Evolutionary conservation across 129 eudicot species (phyloP).

Genomic region (Smallanthus sonchifolius): DNA sequence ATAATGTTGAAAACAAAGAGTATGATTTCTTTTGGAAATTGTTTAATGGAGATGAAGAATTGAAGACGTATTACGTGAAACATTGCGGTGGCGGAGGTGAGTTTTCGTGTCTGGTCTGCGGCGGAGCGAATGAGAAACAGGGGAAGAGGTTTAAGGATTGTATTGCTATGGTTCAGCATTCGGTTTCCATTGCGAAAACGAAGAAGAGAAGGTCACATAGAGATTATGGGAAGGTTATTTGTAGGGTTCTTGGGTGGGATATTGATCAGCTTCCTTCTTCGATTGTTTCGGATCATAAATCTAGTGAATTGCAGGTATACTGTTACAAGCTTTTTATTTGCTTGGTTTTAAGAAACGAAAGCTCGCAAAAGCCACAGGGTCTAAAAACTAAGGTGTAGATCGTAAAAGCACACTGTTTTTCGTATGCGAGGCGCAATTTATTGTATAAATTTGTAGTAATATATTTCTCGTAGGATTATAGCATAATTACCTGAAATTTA

Average conservation of each 20-base stretch:
- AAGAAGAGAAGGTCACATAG: constrained; percentile 70
- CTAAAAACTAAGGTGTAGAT: too few species aligned
- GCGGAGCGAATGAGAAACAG: constrained; percentile 45
- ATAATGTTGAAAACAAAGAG: constrained; percentile 17
- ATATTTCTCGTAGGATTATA: too few species aligned
- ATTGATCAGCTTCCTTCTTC: constrained; percentile 47
- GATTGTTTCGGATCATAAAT: constrained; percentile 20
- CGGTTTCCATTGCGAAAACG: constrained; percentile 52
- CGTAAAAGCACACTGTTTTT: too few species aligned
- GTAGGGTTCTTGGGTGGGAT: constrained; percentile 92
- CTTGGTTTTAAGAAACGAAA: too few species aligned
- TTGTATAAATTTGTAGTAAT: too few species aligned
- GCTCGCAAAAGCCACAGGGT: too few species aligned
- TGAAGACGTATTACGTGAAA: constrained; percentile 52
- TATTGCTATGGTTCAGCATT: constrained; percentile 73
- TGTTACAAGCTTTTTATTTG: neutral
- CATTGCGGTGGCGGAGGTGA: constrained; percentile 70
- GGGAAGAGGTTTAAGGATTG: constrained; percentile 67
- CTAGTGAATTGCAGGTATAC: constrained; percentile 29
- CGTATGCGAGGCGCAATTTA: too few species aligned
- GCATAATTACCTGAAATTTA: too few species aligned
- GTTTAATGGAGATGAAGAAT: constrained; percentile 43
- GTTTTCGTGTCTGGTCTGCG: constrained; percentile 72
- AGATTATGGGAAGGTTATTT: constrained; percentile 56
- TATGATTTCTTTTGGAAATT: constrained; percentile 45